Evolutionary conservation across 306 rosid species (phyloP).

Genomic region (Luffa acutangula): DNA sequence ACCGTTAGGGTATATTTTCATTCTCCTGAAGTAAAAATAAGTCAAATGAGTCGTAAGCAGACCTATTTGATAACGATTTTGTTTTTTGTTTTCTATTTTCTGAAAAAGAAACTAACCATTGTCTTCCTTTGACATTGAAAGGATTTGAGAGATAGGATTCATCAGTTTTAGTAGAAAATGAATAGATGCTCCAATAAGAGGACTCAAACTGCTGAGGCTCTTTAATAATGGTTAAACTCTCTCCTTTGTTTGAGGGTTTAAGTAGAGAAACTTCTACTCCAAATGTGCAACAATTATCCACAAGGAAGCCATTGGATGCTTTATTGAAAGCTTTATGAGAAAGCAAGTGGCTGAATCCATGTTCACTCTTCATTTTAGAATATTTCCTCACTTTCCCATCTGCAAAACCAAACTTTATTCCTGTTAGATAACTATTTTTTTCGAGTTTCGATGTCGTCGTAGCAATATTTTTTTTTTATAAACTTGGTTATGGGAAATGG

Average conservation of each 20-base stretch:
- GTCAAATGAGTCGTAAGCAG: background rate
- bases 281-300: background rate
- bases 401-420: background rate
- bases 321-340: background rate
- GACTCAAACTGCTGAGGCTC: background rate
- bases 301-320: slow-evolving; percentile 7
- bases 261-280: slow-evolving; percentile 8
- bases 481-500: background rate
- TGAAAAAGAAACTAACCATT: background rate
- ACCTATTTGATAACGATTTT: background rate
- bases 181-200: background rate
- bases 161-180: background rate
- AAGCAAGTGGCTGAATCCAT: slow-evolving; percentile 5
- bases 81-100: background rate
- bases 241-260: background rate
- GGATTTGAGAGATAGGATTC: background rate
- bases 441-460: background rate
- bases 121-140: slow-evolving; percentile 3
- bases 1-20: background rate
- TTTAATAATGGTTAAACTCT: background rate
- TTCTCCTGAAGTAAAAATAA: background rate
- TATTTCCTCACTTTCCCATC: background rate
- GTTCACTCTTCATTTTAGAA: slow-evolving; percentile 1
- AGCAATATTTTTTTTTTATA: too few species aligned
- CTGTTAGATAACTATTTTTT: background rate